A percentile compares a stretch with the other conserved stretches of the same genome.
phyloP scores from a whole-genome alignment of 345 rosid genomes.

The Salix koriyanagi region DNA sequence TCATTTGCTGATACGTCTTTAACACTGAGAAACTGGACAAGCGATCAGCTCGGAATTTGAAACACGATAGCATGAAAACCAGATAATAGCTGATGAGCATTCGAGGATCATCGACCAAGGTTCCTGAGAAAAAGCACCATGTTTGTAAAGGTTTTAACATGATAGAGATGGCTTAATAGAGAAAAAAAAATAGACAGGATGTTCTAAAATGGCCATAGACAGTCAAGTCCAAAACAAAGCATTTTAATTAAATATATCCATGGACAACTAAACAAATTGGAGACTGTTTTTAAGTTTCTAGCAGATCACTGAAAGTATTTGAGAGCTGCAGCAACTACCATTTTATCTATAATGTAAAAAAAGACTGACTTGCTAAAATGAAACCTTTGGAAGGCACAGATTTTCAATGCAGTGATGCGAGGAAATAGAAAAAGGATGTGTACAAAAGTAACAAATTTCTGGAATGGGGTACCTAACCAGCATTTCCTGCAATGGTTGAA shows the following conservation, averaged over 20 bases:
- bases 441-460: not conserved
- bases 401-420: not conserved
- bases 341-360: not conserved
- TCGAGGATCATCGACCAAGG: constrained; percentile 34
- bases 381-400: not conserved
- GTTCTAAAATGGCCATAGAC: too few species aligned
- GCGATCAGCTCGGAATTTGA: constrained; percentile 39
- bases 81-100: constrained; percentile 42
- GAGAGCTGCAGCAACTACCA: not conserved
- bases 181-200: too few species aligned
- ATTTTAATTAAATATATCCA: too few species aligned
- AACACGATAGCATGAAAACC: constrained; percentile 41
- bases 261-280: too few species aligned
- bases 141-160: not conserved
- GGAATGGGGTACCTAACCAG: constrained; percentile 35
- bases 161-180: not conserved
- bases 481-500: constrained; percentile 40
- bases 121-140: constrained; percentile 30
- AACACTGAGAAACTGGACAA: constrained; percentile 32
- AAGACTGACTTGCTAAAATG: not conserved
- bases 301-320: too few species aligned
- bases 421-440: not conserved
- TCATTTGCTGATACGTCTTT: constrained; percentile 27
- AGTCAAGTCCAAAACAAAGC: too few species aligned
- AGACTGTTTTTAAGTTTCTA: too few species aligned